Percentiles rank a stretch among this genome's conserved stretches.
These are phyloP conservation scores for Brassica napus DNA, from an alignment of 345 rosid genomes.

Conservation along the genomic window DNA sequence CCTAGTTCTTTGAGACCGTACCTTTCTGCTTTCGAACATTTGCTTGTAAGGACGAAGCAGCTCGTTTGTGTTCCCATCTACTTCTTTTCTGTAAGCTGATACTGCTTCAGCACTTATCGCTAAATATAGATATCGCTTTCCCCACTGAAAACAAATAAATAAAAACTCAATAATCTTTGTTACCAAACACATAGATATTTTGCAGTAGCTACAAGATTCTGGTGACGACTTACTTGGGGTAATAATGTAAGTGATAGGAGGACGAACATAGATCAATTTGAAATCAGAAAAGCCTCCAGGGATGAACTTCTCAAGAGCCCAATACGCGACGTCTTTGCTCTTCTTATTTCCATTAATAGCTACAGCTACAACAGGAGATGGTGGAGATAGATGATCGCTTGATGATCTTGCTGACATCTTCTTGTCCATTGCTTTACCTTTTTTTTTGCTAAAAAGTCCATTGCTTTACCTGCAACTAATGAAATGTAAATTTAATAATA, in stretches of 20 bases:
- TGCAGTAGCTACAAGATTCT: not conserved
- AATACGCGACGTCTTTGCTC: slow-evolving; percentile 54
- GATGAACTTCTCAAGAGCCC: slow-evolving; percentile 61
- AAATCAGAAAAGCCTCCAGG: slow-evolving; percentile 55
- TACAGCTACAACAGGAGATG: slow-evolving; percentile 46
- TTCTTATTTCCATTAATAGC: slow-evolving; percentile 69
- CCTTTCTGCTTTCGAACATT: slow-evolving; percentile 69
- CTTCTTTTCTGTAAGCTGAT: slow-evolving; percentile 73
- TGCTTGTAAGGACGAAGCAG: slow-evolving; percentile 66
- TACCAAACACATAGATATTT: not conserved
- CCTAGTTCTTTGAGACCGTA: slow-evolving; percentile 25
- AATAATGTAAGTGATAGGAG: slow-evolving; percentile 61
- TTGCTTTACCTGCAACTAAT: slow-evolving; percentile 14
- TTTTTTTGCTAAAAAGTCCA: no score
- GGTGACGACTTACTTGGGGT: slow-evolving; percentile 70
- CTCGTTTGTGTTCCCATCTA: slow-evolving; percentile 58
- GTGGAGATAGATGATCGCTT: slow-evolving; percentile 38
- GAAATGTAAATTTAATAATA: not conserved
- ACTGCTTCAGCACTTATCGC: slow-evolving; percentile 78
- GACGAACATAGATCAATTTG: slow-evolving; percentile 70
- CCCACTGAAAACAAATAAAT: slow-evolving; percentile 56
- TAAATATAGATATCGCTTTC: slow-evolving; percentile 60
- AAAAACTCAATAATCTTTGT: slow-evolving; percentile 4
- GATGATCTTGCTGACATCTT: slow-evolving; percentile 9
- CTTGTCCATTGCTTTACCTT: slow-evolving; percentile 14